Evolutionary conservation across 1,139 yeast genomes (phyloP).

Genomic region (Sugiyamaella pinicola): DNA sequence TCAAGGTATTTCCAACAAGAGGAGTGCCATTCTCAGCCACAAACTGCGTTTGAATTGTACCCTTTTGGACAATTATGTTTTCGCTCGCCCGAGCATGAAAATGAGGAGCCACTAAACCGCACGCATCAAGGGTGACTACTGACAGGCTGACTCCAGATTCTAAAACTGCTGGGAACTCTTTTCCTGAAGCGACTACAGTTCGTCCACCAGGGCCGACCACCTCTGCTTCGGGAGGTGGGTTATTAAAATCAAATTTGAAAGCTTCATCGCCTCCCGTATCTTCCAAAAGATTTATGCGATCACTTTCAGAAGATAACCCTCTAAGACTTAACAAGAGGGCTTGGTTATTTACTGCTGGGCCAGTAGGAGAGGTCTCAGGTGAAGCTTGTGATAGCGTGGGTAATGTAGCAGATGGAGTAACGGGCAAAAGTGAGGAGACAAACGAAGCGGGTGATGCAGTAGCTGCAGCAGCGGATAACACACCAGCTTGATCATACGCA

Average conservation of each 20-base stretch:
- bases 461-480: too few species aligned
- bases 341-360: background rate
- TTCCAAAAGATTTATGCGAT: slow-evolving; percentile 26
- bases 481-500: too few species aligned
- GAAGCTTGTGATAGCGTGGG: background rate
- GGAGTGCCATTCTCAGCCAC: slow-evolving; percentile 28
- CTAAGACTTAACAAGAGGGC: slow-evolving; percentile 18
- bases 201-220: slow-evolving; percentile 27
- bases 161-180: slow-evolving; percentile 31
- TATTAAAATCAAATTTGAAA: slow-evolving; percentile 32
- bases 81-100: slow-evolving; percentile 33
- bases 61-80: slow-evolving; percentile 30
- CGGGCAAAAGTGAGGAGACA: too few species aligned
- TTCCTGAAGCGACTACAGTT: slow-evolving; percentile 30
- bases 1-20: slow-evolving; percentile 25
- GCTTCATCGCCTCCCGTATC: slow-evolving; percentile 27
- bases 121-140: slow-evolving; percentile 29
- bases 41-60: slow-evolving; percentile 30
- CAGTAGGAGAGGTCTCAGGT: background rate
- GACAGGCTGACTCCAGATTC: slow-evolving; percentile 31
- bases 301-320: slow-evolving; percentile 25
- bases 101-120: slow-evolving; percentile 34
- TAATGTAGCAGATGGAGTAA: background rate
- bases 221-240: slow-evolving; percentile 29
- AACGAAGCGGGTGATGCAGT: too few species aligned